Conservation (phyloP, 2,329 filamentous ascomycete species). For the Penicillium sp. region DNA sequence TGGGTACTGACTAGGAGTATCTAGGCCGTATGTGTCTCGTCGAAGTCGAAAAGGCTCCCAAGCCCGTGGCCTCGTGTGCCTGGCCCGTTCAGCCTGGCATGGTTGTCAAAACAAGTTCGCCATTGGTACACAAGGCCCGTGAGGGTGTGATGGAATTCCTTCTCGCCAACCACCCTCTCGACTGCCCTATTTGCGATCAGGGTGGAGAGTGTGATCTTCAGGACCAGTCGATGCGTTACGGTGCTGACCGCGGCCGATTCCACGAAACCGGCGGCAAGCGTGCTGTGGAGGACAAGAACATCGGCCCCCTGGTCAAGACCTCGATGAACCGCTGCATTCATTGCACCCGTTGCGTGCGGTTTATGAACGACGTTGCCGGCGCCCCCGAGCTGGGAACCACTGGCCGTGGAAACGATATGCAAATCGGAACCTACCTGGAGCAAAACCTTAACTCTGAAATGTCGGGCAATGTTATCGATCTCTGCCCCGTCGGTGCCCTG, state of each 20-base stretch:
- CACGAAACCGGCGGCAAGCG: constrained; percentile 96
- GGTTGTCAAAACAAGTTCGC: constrained; percentile 98
- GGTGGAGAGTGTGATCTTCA: constrained; percentile 99
- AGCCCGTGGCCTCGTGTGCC: constrained; percentile 96
- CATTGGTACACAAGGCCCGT: constrained; percentile 93
- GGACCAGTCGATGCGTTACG: constrained; percentile 99
- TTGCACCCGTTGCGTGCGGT: constrained; percentile 96
- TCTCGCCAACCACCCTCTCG: constrained; percentile 91
- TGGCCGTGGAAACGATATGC: constrained; percentile 93
- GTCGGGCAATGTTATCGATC: constrained; percentile 96
- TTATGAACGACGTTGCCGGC: constrained; percentile 95
- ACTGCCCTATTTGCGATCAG: constrained; percentile 98
- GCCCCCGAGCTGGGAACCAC: constrained; percentile 93
- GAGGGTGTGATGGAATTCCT: constrained; percentile 99
- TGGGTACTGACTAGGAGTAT: neutral
- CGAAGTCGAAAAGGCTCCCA: constrained; percentile 94
- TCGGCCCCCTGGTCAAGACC: constrained; percentile 96
- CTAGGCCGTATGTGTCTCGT: constrained; percentile 91
- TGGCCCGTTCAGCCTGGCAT: constrained; percentile 99
- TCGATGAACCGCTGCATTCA: constrained; percentile 99
- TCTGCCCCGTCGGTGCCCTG: constrained; percentile 95
- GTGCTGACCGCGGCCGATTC: constrained; percentile 92
- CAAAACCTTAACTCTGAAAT: constrained; percentile 91
- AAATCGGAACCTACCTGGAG: constrained; percentile 98
- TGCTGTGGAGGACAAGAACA: constrained; percentile 99